Percentiles rank a stretch among this genome's conserved stretches.
Evolutionary conservation across 495 filamentous ascomycete species (phyloP).

Genomic region (Darksidea phi): DNA sequence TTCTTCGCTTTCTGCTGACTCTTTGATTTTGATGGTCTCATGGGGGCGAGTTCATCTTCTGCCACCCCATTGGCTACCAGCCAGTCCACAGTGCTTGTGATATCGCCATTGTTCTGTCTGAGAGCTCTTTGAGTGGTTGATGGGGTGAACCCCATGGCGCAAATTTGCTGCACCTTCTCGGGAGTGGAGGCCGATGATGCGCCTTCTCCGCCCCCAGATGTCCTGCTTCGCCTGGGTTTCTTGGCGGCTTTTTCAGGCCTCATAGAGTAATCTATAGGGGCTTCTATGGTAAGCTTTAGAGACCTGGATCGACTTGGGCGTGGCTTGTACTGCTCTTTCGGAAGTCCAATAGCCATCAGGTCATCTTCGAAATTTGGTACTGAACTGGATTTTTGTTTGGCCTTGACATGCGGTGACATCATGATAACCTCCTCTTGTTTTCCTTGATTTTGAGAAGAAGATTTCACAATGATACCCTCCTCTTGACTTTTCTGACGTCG

Average conservation of each 20-base stretch:
- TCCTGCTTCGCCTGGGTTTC: conserved; percentile 37
- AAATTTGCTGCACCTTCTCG: conserved; percentile 30
- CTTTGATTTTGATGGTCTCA: background rate
- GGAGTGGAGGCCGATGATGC: conserved; percentile 3
- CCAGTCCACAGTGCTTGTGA: conserved; percentile 23
- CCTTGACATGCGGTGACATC: background rate
- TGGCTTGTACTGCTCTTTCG: conserved; percentile 42
- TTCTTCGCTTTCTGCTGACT: background rate
- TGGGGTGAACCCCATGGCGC: conserved; percentile 34
- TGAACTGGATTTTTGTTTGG: conserved; percentile 3
- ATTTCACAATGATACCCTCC: background rate
- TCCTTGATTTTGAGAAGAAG: background rate
- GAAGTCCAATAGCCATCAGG: conserved; percentile 33
- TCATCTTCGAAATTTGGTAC: conserved; percentile 33
- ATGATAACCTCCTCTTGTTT: too few species aligned
- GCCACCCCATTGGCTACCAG: conserved; percentile 1
- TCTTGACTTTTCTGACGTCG: background rate
- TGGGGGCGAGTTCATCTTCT: conserved; percentile 17
- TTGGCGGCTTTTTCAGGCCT: conserved; percentile 38
- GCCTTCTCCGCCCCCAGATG: background rate
- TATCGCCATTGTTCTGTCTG: conserved; percentile 10
- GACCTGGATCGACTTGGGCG: conserved; percentile 43
- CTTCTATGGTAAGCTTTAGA: conserved; percentile 25
- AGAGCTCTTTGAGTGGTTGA: conserved; percentile 23
- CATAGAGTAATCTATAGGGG: conserved; percentile 36